A percentile compares a stretch with the other conserved stretches of the same genome.
phyloP scores from a whole-genome alignment of 257 asterid genomes.

The Mitragyna speciosa region DNA sequence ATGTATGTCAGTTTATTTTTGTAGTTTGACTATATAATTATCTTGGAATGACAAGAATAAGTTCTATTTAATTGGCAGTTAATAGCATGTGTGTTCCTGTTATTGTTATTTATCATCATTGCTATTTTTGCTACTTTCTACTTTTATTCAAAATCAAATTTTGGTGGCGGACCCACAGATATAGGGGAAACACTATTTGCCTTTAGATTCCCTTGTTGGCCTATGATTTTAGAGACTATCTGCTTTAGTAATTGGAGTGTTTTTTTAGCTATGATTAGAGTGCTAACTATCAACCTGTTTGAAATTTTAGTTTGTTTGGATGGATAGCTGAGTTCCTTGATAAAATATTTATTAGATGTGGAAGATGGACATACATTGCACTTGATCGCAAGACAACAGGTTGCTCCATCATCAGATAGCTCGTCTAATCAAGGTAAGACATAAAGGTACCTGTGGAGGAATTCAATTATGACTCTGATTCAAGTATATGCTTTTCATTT shows the following conservation, averaged over 20 bases:
- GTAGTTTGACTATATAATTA: neutral
- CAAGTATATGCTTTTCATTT: neutral
- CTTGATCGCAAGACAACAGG: slow-evolving; percentile 85
- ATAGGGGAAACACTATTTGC: neutral
- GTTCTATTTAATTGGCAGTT: neutral
- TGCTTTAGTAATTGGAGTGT: neutral
- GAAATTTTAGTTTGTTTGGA: neutral
- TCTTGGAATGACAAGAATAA: neutral
- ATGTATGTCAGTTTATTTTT: neutral
- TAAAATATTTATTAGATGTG: slow-evolving; percentile 55
- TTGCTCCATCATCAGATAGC: slow-evolving; percentile 46
- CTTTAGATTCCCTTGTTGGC: neutral
- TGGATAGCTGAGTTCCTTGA: slow-evolving; percentile 50
- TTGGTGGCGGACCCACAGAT: no score
- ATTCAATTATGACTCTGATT: neutral
- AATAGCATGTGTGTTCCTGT: neutral
- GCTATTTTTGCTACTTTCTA: neutral
- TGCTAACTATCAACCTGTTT: neutral
- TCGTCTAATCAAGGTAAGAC: slow-evolving; percentile 58
- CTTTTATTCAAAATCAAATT: neutral
- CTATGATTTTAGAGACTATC: neutral
- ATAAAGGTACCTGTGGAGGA: neutral
- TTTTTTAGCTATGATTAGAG: neutral
- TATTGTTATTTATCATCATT: neutral
- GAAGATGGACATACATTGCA: slow-evolving; percentile 98